Base-by-base conservation (phyloP, 805 yeast species). In the Saturnispora silvae region DNA sequence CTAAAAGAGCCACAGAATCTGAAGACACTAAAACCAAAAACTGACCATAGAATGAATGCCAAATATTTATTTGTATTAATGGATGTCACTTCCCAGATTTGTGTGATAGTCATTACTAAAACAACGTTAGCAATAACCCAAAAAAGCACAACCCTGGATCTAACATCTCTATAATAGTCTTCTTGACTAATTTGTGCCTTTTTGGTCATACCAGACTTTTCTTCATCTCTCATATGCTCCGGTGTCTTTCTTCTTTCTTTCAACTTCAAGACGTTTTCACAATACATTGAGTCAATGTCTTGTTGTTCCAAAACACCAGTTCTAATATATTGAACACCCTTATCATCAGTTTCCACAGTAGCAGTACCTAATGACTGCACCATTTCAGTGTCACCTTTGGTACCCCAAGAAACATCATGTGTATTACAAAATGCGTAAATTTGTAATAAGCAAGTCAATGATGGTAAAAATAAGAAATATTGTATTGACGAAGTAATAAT, bases 341-440 rank as follows among this genome's bases (percentile, higher is more conserved):
- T 72, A 38, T 81, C 92, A 43, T 79, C 79, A 52, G 81, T 78
- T 34, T 74, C 78, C 44, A 83, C 81, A 22, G 82, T 81, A 34
- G 94, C 94, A 31, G 82, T 78, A 33, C 94, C 87, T 26, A 79
- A 64, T 43, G 73, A 80, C 45, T 74, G 73, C 15, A 75, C 71
- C 32, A 75, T 80, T 42, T 72, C 73, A 45, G 79, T 81, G 43
- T 87, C 96, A 47, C 98, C 98, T 56, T 89, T 89, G 2, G 98
- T 89, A 60, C 98, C 98, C 98, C 98, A 89, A 0, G 96, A 82
- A 35, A 92, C 95, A 65, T 89, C 98, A 61, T 89, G 97, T 3
- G 96, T 89, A 57, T 89, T 89, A 64, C 98, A 89, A 60, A 89
- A 86, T 1, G 98, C 96, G 63, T 86, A 89, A 41, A 92, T 86